Evolutionary conservation across 345 rosid genomes (phyloP), one percentile per base, ranked within the genome.

Genomic region (Brassica rapa): DNA sequence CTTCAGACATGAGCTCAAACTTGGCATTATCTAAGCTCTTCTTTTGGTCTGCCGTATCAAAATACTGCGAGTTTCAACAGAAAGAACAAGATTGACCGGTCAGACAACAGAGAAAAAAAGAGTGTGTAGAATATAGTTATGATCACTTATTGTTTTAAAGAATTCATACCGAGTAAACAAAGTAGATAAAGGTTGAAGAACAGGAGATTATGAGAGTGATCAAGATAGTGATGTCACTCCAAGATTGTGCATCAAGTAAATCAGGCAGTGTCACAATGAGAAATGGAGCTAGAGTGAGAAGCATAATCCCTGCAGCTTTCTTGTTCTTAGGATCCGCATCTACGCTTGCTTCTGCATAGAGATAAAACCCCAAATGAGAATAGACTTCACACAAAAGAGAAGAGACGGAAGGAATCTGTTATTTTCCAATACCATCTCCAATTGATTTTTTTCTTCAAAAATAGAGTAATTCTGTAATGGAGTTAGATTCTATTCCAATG

Each of bases 1-100:
- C 84, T 75, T 77, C 84, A 0, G 78, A 81, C 77, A 77, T 81
- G n/a, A 81, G 81, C 66, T 81, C 84, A 77, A 76, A 81, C 70
- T 62, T 81, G 62, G 84, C 80, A 5, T 75, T 74, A 19, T 81
- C 80, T 71, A 81, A 72, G 32, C 80, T 76, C 77, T 77, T 76
- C 71, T 65, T 81, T 55, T 81, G 84, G 60, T 76, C 84, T 46
- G 73, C 56, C 8, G 56, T 51, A 61, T 81, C 83, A 71, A 75
- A 76, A 35, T 75, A 81, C 81, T 81, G 60, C 27, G 2, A 35
- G 60, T 27, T 70, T 55, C 62, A 30, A 66, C 56, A 51, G 6
- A n/a, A 51, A n/a, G 49, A 70, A 62, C 1, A 0, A 43, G 16
- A 21, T 12, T 32, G 19, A 64, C 1, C 1, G 7, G 3, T 16